phyloP scores from a whole-genome alignment of 2,329 filamentous ascomycete species.

The Alternaria arbusti region DNA sequence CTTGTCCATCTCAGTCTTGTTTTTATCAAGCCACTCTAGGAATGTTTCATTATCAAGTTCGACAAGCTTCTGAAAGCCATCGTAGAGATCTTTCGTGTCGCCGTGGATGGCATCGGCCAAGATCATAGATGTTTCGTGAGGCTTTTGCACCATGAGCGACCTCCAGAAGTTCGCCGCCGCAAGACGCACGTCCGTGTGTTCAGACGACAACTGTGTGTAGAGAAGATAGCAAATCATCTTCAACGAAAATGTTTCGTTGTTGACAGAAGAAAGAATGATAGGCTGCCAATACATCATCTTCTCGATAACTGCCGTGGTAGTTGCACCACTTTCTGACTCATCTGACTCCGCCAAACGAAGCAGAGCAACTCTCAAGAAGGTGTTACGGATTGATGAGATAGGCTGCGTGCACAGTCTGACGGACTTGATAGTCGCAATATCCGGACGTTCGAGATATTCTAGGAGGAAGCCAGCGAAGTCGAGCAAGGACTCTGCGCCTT shows the following conservation, averaged over 20 bases:
- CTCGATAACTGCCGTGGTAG: conserved; percentile 75
- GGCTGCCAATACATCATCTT: conserved; percentile 97
- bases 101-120: conserved; percentile 73
- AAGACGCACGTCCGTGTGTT: conserved; percentile 69
- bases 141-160: conserved; percentile 93
- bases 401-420: conserved; percentile 91
- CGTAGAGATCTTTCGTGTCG: conserved; percentile 73
- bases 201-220: conserved; percentile 84
- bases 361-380: conserved; percentile 79
- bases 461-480: conserved; percentile 86
- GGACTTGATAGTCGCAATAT: conserved; percentile 80
- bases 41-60: conserved; percentile 91
- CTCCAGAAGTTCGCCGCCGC: conserved; percentile 85
- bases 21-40: conserved; percentile 83
- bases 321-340: conserved; percentile 65
- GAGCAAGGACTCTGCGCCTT: conserved; percentile 80
- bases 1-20: conserved; percentile 77
- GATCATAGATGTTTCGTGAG: conserved; percentile 76
- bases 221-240: conserved; percentile 90
- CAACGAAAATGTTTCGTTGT: conserved; percentile 80
- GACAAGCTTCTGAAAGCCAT: conserved; percentile 81
- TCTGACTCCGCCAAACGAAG: conserved; percentile 85
- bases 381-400: conserved; percentile 74
- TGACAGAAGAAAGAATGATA: conserved; percentile 79
- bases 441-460: conserved; percentile 86